Evolutionary conservation across 257 asterid species (phyloP), one percentile per base, ranked within the genome.

Genomic region (Forsythia viridissima): DNA sequence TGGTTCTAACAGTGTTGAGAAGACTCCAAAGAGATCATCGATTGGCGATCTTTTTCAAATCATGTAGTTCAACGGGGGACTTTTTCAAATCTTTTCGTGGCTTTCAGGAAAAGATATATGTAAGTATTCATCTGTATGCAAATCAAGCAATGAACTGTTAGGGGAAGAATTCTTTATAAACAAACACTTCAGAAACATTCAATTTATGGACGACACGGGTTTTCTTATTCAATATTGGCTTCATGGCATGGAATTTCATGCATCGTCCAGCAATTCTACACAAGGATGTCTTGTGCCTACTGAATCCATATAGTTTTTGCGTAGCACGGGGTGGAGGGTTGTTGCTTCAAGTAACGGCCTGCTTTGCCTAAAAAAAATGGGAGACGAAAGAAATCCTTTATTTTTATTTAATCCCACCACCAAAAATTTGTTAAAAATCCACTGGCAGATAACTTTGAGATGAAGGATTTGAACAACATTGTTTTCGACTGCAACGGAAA

Each of bases 291-390:
- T 36, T 2, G 73, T 71, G 10, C 73, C 84, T 6, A 3, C 3
- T 21, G 11, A 43, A 13, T 59, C 70, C 15, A 4, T 76, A 4
- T 15, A 59, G 2, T 39, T 57, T 37, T 6, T 70, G 34, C 6
- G 12, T 12, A 20, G 3, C 0, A 8, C 0, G 3, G 2, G 63
- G 57, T 15, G 1, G 5, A 48, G 7, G 5, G 38, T 76, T 39
- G 6, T 59, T 10, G 70, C 74, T 20, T 76, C 84, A 5, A 57
- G 73, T 37, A 80, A 80, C 3, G 74, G 80, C 3, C 39, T 80
- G 42, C 73, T 76, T 36, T 76, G 80, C 11, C 42, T 72, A 3
- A 43, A 57, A 57, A 70, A 55, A 42, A 8, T 0, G 2, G 16
- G 0, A 16, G 4, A 36, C 2, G 5, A 11, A 1, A 4, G 24